These are phyloP conservation scores for Zancudomyces culisetae DNA, from an alignment of 371 early-diverging fungal genomes.

Conservation along the genomic window DNA sequence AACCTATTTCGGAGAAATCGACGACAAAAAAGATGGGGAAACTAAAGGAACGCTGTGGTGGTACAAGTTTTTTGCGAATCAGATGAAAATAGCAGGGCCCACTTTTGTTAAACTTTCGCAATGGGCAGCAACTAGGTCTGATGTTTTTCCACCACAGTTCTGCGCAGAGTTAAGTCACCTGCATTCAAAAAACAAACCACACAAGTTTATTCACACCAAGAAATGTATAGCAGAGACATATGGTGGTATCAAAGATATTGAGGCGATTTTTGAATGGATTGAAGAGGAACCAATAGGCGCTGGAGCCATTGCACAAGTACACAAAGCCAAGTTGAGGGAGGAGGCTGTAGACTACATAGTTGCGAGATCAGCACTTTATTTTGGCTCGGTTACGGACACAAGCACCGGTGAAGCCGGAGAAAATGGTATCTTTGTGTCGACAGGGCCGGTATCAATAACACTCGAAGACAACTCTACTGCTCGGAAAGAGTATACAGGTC, in stretches of 20 bases:
- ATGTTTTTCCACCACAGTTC: constrained; percentile 65
- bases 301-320: constrained; percentile 92
- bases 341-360: constrained; percentile 2
- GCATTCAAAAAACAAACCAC: constrained; percentile 63
- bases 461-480: neutral
- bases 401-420: neutral
- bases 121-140: constrained; percentile 87
- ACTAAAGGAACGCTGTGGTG: constrained; percentile 55
- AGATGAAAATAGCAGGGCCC: constrained; percentile 75
- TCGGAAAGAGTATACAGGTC: neutral
- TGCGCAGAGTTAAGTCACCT: constrained; percentile 57
- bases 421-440: neutral
- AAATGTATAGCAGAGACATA: constrained; percentile 38
- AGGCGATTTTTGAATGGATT: constrained; percentile 56
- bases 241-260: constrained; percentile 34
- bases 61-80: constrained; percentile 50
- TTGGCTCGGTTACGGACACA: neutral
- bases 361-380: neutral
- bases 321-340: constrained; percentile 32
- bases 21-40: constrained; percentile 30
- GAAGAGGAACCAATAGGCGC: constrained; percentile 66
- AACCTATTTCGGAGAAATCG: constrained; percentile 29
- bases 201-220: constrained; percentile 47
- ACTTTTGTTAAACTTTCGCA: constrained; percentile 82
- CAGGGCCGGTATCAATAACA: neutral